Base-by-base conservation (phyloP, 2,329 filamentous ascomycete genomes). In the Apiospora pterosperma region DNA sequence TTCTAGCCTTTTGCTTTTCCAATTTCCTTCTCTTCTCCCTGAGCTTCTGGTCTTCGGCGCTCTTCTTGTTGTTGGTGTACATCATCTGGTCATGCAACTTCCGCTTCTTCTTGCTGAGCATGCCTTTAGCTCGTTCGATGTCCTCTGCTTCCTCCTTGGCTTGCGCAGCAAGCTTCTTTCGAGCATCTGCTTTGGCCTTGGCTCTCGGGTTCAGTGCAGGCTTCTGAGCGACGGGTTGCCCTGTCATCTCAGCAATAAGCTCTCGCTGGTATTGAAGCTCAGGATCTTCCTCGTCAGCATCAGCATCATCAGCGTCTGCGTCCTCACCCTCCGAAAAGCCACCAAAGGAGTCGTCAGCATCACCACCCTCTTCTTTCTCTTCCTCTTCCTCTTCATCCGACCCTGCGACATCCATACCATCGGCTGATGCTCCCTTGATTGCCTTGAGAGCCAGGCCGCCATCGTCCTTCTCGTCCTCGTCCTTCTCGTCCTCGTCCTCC, bases 41-140 rank as follows among this genome's bases (percentile, higher is more conserved):
- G 76, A 99, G 81, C 80, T 90, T 92, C 82, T 95, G 91, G 59
- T 95, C 92, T 81, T 97, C 93, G 31, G 89, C 91, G 70, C 95
- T 95, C 84, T 93, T 92, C 85, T 96, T 94, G 81, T 90, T 94
- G 80, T 97, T 97, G 67, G 89, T 93, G 80, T 97, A 96, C 75
- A 93, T 85, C 92, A 99, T 99, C 83, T 97, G 96, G 84, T 98
- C 96, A 70, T 95, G 91, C 74, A 97, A 82, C 88, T 97, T 97
- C 74, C 96, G 86, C 89, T 98, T 99, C 87, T 96, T 96, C 79
- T 96, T 92, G 78, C 91, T 92, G 84, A 98, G 90, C 96, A 99
- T 99, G 82, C 96, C 96, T 88, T 97, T 97, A 77, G 92, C 90
- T 68, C 95, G 86, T 78, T 97, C 93, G 65, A 96, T 79, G 73